These are phyloP conservation scores for Diutina ranongensis DNA, from an alignment of 1,139 yeast species.

Conservation along the genomic window DNA sequence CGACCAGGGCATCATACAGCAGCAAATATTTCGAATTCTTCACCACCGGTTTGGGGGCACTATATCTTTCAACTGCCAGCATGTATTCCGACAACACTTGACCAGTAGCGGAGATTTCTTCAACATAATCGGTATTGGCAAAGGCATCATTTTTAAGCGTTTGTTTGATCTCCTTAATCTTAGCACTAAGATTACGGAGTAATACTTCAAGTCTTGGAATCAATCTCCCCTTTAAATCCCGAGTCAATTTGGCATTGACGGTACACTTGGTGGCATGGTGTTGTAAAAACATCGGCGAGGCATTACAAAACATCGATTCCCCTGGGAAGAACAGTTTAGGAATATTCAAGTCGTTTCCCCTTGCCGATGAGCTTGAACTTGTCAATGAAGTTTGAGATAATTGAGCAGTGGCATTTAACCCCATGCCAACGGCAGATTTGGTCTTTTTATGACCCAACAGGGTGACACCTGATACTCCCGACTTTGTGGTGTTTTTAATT, in stretches of 20 bases:
- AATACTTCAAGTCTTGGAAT: conserved; percentile 29
- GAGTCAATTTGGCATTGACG: conserved; percentile 19
- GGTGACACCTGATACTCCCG: not conserved
- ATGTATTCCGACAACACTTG: conserved; percentile 21
- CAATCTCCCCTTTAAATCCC: conserved; percentile 23
- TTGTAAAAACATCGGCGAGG: conserved; percentile 25
- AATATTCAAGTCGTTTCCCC: not conserved
- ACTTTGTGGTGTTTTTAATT: not conserved
- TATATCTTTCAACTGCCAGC: conserved; percentile 25
- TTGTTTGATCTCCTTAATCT: conserved; percentile 33
- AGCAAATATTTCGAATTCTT: conserved; percentile 9
- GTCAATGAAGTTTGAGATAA: not conserved
- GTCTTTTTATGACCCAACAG: conserved; percentile 4
- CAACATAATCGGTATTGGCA: conserved; percentile 25
- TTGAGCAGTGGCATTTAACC: not conserved
- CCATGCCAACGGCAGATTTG: not conserved
- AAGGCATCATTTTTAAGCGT: conserved; percentile 33
- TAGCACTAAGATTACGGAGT: conserved; percentile 24
- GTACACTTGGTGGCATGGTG: conserved; percentile 24
- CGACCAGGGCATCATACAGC: conserved; percentile 1
- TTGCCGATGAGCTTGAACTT: not conserved
- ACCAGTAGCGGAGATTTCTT: conserved; percentile 32
- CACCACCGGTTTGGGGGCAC: conserved; percentile 14
- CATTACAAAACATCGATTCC: conserved; percentile 16
- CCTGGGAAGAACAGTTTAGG: conserved; percentile 2